Percentiles rank a stretch among this genome's conserved stretches.
These are phyloP conservation scores for Pichia nanzhaoensis DNA, from an alignment of 805 yeast species.

Conservation along the genomic window DNA sequence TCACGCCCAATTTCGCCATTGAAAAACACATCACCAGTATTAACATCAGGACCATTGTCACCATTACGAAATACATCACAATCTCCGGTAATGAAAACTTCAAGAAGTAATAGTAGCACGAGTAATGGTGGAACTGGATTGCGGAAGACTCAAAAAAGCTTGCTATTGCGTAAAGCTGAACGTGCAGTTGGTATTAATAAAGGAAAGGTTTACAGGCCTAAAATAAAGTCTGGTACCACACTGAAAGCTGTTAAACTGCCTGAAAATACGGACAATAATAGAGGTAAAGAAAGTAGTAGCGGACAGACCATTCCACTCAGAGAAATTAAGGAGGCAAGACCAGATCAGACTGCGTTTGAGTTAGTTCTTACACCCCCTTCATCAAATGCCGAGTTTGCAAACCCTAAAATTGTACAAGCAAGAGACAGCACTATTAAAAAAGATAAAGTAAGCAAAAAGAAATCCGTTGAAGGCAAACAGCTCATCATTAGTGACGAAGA, in stretches of 20 bases:
- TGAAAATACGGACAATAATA: neutral
- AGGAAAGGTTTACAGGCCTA: conserved; percentile 2
- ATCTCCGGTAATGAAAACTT: neutral
- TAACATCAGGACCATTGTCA: conserved; percentile 1
- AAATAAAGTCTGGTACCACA: neutral
- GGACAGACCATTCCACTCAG: neutral
- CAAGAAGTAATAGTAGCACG: conserved; percentile 1
- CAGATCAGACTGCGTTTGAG: conserved; percentile 8
- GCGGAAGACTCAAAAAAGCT: conserved; percentile 17
- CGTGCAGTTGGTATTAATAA: conserved; percentile 14
- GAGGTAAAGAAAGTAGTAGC: neutral
- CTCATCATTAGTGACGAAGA: conserved; percentile 18
- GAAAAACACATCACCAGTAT: neutral
- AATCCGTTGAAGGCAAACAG: neutral
- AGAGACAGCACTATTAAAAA: neutral
- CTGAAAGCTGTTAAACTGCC: neutral
- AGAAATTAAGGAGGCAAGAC: conserved; percentile 16
- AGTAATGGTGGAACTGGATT: conserved; percentile 9
- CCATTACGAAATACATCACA: conserved; percentile 1
- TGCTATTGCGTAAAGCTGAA: conserved; percentile 19
- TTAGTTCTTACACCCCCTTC: conserved; percentile 1
- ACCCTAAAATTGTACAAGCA: neutral
- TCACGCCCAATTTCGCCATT: too few relatives aligned
- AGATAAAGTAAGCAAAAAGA: neutral
- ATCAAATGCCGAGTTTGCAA: neutral